Base-by-base conservation (phyloP, 2,329 filamentous ascomycete genomes). In the Botrytis galanthina region DNA sequence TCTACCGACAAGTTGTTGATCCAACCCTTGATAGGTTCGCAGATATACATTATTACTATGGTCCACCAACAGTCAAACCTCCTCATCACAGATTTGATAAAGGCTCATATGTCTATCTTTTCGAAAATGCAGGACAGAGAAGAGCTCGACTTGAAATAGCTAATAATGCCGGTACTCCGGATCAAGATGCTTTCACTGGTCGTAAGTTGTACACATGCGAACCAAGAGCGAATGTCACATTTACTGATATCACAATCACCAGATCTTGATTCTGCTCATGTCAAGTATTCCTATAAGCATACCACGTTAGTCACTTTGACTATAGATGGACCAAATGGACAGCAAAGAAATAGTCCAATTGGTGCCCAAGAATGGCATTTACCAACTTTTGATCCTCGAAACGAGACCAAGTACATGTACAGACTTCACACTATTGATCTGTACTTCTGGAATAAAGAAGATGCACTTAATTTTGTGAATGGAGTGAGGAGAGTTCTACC, bases 51-150 rank as follows among this genome's bases (percentile, higher is more conserved):
- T 95, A 94, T 82, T 94, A 90, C 82, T 93, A 94, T 83, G 87
- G 88, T 39, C 87, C 90, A n/a, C 90, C 91, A 3, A 86, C 86
- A 9, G 85, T 87, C 73, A 89, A 87, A 73, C 92, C 92, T 44
- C 89, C 87, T n/a, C 93, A 95, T 81, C 91, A 95, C 82, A 90
- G 92, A 70, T 95, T 95, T 81, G 91, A 93, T 82, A 92, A 92
- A 81, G 88, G 90, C 64, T 94, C 92, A 12, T 95, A 95, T 81
- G 87, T 95, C 73, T 95, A 95, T 80, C 84, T 95, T 9, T 94
- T 93, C 81, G 91, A 94, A 81, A 92, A 93, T 80, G 87, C 91
- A 20, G 85, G 85, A 75, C 88, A 91, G 77, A 86, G 89, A 75
- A 87, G 89, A 74, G 91, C 91, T 76, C 90, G 92, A 77, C 84